These are phyloP conservation scores for Xylariaceae sp. DNA, from an alignment of 2,329 filamentous ascomycete species.

Conservation along the genomic window DNA sequence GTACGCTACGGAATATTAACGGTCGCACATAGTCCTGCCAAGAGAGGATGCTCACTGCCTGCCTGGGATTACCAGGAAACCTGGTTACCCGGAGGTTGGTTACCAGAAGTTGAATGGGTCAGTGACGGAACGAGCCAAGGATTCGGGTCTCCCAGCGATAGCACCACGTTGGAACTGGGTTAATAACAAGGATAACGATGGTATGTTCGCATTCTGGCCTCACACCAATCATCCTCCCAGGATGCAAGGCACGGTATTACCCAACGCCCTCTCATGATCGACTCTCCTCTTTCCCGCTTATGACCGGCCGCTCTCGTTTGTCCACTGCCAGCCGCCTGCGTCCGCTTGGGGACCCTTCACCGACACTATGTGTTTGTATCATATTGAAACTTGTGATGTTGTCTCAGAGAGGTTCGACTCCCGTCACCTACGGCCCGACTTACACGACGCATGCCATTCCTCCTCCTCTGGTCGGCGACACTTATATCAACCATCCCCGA, in stretches of 20 bases:
- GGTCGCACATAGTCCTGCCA: no score
- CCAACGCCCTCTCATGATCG: constrained; percentile 15
- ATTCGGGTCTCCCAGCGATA: constrained; percentile 7
- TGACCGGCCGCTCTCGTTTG: constrained; percentile 2
- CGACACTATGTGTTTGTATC: neutral
- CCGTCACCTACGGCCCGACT: neutral
- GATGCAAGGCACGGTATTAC: constrained; percentile 22
- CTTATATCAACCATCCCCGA: neutral
- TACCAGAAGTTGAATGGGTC: neutral
- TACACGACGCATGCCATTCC: neutral
- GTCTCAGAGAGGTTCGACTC: constrained; percentile 1
- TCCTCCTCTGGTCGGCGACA: neutral
- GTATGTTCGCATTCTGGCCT: constrained; percentile 6
- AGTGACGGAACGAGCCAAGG: constrained; percentile 1
- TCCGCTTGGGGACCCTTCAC: neutral
- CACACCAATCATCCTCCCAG: constrained; percentile 20
- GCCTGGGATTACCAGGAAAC: neutral
- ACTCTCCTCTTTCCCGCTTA: constrained; percentile 13
- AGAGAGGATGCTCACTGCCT: neutral
- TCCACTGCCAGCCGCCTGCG: neutral
- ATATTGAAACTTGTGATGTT: neutral
- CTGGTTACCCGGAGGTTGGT: neutral
- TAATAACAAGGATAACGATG: constrained; percentile 4
- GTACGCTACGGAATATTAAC: neutral
- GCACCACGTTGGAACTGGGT: neutral